Conservation (phyloP, 306 rosid genomes). For the Cajanus cajan region DNA sequence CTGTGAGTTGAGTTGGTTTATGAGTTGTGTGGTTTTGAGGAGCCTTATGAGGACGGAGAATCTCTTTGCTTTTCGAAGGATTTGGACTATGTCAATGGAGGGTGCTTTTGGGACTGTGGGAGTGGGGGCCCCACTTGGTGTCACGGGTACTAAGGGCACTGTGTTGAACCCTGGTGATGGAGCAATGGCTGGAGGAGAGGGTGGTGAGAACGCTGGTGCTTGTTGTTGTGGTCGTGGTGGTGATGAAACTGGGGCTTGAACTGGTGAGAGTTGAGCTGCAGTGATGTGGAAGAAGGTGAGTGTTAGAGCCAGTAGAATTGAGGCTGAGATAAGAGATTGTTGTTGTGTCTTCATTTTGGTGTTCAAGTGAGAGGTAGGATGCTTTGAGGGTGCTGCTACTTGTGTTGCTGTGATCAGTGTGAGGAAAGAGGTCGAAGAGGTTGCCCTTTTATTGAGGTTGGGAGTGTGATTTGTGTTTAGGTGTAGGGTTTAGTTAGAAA, state of each 20-base stretch:
- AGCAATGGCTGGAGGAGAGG: conserved; percentile 10
- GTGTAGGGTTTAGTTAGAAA: conserved; percentile 21
- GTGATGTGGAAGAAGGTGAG: conserved; percentile 19
- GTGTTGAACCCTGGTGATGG: conserved; percentile 37
- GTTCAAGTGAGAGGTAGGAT: not conserved
- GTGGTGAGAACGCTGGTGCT: not conserved
- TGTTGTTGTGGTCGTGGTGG: not conserved
- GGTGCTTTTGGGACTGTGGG: conserved; percentile 44
- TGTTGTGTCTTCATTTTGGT: conserved; percentile 30
- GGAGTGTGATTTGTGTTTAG: not conserved
- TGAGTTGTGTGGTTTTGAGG: conserved; percentile 45
- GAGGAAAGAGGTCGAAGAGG: not conserved
- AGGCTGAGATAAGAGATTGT: conserved; percentile 31
- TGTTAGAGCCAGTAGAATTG: conserved; percentile 25
- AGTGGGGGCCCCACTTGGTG: conserved; percentile 35
- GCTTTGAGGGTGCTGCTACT: not conserved
- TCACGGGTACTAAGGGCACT: conserved; percentile 32
- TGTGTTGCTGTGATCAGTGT: not conserved
- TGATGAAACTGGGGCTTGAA: conserved; percentile 31
- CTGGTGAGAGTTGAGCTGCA: conserved; percentile 39
- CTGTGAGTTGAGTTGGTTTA: conserved; percentile 51
- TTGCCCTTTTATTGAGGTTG: conserved; percentile 32
- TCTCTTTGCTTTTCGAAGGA: conserved; percentile 52
- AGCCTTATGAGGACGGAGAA: conserved; percentile 53
- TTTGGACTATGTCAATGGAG: conserved; percentile 41